A percentile compares a stretch with the other conserved stretches of the same genome.
These are phyloP conservation scores for Phialophora expanda DNA, from an alignment of 2,329 filamentous ascomycete species.

Conservation along the genomic window DNA sequence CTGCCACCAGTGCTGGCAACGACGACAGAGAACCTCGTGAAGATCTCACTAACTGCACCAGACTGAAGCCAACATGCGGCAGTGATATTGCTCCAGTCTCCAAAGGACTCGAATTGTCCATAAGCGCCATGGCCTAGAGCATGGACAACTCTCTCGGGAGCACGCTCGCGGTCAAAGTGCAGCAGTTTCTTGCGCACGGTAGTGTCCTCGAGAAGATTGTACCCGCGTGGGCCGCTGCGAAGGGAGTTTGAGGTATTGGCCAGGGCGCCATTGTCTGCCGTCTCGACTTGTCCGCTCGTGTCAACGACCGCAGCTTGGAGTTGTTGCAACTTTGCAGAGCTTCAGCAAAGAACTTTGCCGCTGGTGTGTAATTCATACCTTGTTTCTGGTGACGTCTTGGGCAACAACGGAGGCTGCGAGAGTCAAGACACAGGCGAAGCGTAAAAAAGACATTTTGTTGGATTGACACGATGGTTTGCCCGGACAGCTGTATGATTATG, in stretches of 20 bases:
- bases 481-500: neutral
- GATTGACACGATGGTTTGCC: neutral
- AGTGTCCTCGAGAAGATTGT: constrained; percentile 73
- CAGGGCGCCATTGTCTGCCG: constrained; percentile 70
- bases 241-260: constrained; percentile 71
- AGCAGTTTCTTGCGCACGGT: constrained; percentile 72
- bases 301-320: constrained; percentile 13
- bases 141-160: constrained; percentile 67
- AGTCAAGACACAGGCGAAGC: neutral
- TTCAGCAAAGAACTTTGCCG: neutral
- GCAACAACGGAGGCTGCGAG: neutral
- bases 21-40: constrained; percentile 53
- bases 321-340: constrained; percentile 4
- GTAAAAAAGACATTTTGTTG: neutral
- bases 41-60: constrained; percentile 27
- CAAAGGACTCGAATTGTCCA: constrained; percentile 61
- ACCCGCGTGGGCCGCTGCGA: constrained; percentile 69
- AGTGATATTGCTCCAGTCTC: constrained; percentile 33
- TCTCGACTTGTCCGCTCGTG: constrained; percentile 44
- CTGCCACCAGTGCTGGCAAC: constrained; percentile 52
- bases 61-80: constrained; percentile 29
- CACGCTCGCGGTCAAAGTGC: constrained; percentile 66
- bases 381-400: neutral
- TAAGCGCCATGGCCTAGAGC: constrained; percentile 63
- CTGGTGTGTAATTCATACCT: neutral